A percentile compares a stretch with the other conserved stretches of the same genome.
Conservation (phyloP, 2,329 filamentous ascomycete species). For the Aureobasidium sp. region DNA sequence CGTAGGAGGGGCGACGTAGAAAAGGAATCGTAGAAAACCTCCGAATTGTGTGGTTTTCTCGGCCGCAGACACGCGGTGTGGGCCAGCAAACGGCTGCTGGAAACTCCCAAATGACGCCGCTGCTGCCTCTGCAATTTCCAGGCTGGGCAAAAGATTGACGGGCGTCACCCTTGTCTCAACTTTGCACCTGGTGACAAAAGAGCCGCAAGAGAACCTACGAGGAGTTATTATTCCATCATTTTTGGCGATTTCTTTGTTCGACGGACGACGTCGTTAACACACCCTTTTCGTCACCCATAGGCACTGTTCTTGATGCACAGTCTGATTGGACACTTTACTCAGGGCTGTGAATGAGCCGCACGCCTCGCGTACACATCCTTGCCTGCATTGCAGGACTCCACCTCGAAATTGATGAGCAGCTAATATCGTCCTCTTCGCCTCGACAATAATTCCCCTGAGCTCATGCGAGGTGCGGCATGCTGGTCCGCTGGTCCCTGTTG, state of each 20-base stretch:
- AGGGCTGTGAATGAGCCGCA: background rate
- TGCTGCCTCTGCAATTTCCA: background rate
- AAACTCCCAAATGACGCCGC: background rate
- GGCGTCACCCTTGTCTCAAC: background rate
- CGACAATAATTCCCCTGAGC: background rate
- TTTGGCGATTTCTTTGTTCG: background rate
- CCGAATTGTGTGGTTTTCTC: background rate
- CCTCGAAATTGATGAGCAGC: background rate
- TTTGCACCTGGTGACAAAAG: background rate
- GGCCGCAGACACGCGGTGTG: background rate
- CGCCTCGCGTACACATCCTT: background rate
- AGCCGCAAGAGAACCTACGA: background rate
- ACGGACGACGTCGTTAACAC: background rate
- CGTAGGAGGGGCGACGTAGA: background rate
- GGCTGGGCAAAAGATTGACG: background rate
- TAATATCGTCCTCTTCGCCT: background rate
- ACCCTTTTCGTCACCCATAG: background rate
- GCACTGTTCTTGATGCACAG: background rate
- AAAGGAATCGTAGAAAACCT: conserved; percentile 3
- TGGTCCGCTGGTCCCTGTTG: background rate
- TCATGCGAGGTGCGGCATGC: background rate
- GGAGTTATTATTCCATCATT: background rate
- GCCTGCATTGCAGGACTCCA: background rate
- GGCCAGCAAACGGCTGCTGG: background rate
- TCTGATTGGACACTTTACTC: background rate